Conservation (phyloP, 1,284 basidiomycete genomes). For the Apiotrichum montevideense region DNA sequence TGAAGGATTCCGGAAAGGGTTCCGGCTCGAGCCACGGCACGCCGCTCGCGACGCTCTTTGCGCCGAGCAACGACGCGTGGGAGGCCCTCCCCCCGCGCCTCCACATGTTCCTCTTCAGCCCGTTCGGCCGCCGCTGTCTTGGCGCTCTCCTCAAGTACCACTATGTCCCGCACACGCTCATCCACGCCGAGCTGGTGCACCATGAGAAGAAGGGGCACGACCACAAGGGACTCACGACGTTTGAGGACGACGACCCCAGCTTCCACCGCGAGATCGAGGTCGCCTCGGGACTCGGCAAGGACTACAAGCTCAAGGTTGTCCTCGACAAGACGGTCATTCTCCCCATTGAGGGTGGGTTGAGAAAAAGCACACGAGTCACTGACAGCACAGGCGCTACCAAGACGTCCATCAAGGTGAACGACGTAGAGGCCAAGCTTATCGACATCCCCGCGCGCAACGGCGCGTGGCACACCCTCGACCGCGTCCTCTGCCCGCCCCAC, state of each 20-base stretch:
- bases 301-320: conserved; percentile 48
- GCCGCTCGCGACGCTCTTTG: conserved; percentile 58
- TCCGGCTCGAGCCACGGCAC: conserved; percentile 50
- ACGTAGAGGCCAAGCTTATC: conserved; percentile 48
- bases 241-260: conserved; percentile 40
- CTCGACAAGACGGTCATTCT: conserved; percentile 52
- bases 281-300: conserved; percentile 54
- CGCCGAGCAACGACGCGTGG: conserved; percentile 62
- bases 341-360: conserved; percentile 36
- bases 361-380: conserved; percentile 36
- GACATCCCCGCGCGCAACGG: conserved; percentile 59
- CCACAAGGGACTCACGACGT: not conserved
- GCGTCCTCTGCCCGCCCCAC: conserved; percentile 53
- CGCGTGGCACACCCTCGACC: conserved; percentile 55
- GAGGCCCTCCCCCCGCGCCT: conserved; percentile 55
- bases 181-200: conserved; percentile 55
- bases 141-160: conserved; percentile 63
- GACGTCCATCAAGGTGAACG: conserved; percentile 54
- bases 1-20: conserved; percentile 21
- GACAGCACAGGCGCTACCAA: conserved; percentile 43
- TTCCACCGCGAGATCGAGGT: conserved; percentile 52
- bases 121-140: conserved; percentile 56
- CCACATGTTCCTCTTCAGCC: conserved; percentile 61
- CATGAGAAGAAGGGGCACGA: conserved; percentile 17
- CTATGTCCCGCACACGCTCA: conserved; percentile 55